Evolutionary conservation across 2,329 filamentous ascomycete genomes (phyloP), one percentile per base, ranked within the genome.

Genomic region (Neocucurbitaria cava): DNA sequence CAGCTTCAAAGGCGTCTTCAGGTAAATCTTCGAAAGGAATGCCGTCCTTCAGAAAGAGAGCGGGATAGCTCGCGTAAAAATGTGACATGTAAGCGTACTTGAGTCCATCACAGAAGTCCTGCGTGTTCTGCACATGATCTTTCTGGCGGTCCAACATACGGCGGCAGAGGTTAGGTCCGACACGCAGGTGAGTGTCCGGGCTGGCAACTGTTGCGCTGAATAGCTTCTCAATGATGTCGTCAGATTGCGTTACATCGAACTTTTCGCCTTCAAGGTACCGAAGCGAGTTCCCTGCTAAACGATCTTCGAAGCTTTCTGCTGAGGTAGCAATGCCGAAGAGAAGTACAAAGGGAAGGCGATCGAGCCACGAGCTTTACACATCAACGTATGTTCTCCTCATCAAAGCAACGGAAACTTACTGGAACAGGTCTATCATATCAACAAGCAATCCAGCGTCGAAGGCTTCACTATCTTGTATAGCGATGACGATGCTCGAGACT

Each of bases 41-140:
- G 11, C 63, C 60, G 1, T 78, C 50, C 13, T 77, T 76, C 9
- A 87, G 74, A 30, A 94, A 81, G 3, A 91, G 73, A 56, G 87
- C 91, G 3, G 92, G 78, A 0, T 89, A 85, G 63, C 92, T 94
- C 35, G 89, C 89, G 64, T 91, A 94, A 68, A 91, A 94, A 71
- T 92, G 89, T 52, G 88, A 91, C 90, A 96, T 93, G 69, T 92
- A 92, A 1, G 88, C 86, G 75, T 94, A 95, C 84, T 91, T 71
- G 2, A 92, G 66, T 10, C 88, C 87, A 68, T 85, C 85, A 43
- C 88, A 81, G 68, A 94, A 90, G 8, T 85, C 84, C 52, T 91
- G 87, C 15, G 91, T 86, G 60, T 89, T 91, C 39, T 90, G 88
- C 7, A 92, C 86, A 68, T 94, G 89, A 63, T 93, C 89, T 59